Percentiles rank a stretch among this genome's conserved stretches.
phyloP scores from a whole-genome alignment of 129 eudicot species.

The Dittrichia graveolens region DNA sequence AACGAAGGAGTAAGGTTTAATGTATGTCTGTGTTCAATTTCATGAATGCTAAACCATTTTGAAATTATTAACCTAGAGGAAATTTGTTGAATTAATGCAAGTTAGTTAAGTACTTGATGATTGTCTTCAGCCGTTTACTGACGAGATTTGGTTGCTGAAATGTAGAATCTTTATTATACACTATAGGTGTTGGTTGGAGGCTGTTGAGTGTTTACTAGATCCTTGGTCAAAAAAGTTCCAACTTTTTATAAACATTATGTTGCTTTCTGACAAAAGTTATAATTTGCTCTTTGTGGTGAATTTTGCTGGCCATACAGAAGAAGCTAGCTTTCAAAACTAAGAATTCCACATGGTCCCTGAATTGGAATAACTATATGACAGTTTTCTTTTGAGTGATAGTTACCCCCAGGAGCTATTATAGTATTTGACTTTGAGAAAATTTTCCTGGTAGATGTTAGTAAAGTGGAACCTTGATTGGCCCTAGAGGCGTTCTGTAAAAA shows the following conservation, averaged over 20 bases:
- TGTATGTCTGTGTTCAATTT: constrained; percentile 13
- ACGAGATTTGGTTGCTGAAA: background rate
- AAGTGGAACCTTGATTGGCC: constrained; percentile 3
- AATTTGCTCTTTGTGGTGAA: background rate
- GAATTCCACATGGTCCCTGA: background rate
- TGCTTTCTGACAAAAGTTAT: background rate
- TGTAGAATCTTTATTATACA: constrained; percentile 2
- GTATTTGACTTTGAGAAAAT: background rate
- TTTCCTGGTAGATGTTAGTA: background rate
- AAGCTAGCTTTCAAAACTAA: background rate
- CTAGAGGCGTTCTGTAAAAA: background rate
- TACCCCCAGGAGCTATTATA: no score
- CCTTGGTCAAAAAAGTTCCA: background rate
- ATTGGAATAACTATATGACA: background rate
- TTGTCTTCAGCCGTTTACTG: background rate
- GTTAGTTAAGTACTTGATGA: constrained; percentile 4
- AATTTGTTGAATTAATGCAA: constrained; percentile 9
- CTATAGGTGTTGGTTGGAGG: background rate
- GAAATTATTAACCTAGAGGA: background rate
- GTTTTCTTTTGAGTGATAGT: no score
- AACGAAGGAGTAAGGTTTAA: constrained; percentile 13
- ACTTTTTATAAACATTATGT: background rate
- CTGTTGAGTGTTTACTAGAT: constrained; percentile 13
- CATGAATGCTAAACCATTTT: constrained; percentile 17
- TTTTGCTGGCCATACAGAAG: background rate